Percentiles rank a stretch among this genome's conserved stretches.
Evolutionary conservation across 2,329 filamentous ascomycete genomes (phyloP).

Genomic region (Xylaria sp.): DNA sequence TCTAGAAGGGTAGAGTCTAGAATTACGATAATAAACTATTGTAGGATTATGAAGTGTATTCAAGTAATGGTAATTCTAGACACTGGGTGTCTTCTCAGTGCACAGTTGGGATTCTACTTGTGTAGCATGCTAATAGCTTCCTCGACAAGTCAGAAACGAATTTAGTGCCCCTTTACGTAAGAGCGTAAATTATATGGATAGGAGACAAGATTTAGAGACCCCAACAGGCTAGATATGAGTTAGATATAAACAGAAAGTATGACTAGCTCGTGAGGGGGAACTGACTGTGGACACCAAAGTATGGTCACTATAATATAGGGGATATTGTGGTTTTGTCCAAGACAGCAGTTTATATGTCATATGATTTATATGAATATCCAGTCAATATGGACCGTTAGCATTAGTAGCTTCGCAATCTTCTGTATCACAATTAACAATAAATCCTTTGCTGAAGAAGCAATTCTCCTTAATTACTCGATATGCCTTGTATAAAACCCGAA

Average conservation of each 20-base stretch:
- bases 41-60: neutral
- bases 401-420: neutral
- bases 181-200: neutral
- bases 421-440: neutral
- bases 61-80: neutral
- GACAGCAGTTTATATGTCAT: neutral
- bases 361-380: conserved; percentile 1
- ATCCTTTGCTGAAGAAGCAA: neutral
- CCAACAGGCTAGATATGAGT: neutral
- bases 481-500: neutral
- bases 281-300: neutral
- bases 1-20: neutral
- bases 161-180: neutral
- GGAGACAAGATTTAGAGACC: neutral
- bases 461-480: neutral
- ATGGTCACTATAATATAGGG: neutral
- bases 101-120: neutral
- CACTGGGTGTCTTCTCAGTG: neutral
- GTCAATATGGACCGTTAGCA: conserved; percentile 1
- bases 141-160: neutral
- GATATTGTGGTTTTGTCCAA: conserved; percentile 1
- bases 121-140: neutral
- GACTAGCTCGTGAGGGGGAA: neutral
- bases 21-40: neutral
- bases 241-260: neutral